phyloP scores from a whole-genome alignment of 345 rosid genomes.

The Lumnitzera racemosa region DNA sequence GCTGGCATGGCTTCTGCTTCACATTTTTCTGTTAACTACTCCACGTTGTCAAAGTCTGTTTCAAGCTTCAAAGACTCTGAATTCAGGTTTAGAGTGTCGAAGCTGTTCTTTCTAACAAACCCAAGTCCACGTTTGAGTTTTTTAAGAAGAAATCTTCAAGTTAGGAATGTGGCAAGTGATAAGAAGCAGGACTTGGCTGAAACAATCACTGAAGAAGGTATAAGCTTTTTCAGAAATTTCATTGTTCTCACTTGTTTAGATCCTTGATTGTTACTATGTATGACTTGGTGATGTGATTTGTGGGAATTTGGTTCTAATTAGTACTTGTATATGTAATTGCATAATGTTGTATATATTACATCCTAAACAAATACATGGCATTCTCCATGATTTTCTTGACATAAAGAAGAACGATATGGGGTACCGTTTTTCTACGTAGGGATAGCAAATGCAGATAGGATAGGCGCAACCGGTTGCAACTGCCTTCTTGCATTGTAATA shows the following conservation, averaged over 20 bases:
- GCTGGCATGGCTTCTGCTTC: conserved; percentile 14
- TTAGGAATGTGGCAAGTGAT: conserved; percentile 33
- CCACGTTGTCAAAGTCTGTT: conserved; percentile 14
- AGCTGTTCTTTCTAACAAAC: conserved; percentile 18
- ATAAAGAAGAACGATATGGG: too few species aligned
- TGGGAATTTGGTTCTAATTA: not conserved
- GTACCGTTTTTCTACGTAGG: too few species aligned
- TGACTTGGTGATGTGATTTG: not conserved
- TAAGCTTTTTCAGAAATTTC: not conserved
- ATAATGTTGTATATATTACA: too few species aligned
- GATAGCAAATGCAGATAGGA: too few species aligned
- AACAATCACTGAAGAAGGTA: conserved; percentile 22
- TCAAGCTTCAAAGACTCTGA: conserved; percentile 16
- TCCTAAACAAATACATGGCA: too few species aligned
- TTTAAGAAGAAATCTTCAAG: conserved; percentile 13
- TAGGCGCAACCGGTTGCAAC: too few species aligned
- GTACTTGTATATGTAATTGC: too few species aligned
- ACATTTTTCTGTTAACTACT: conserved; percentile 19
- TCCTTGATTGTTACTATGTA: not conserved
- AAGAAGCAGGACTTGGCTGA: conserved; percentile 27
- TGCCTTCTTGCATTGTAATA: too few species aligned
- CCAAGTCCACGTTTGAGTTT: conserved; percentile 17
- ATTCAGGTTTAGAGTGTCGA: conserved; percentile 18
- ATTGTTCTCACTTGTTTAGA: not conserved
- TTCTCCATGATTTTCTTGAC: too few species aligned